Evolutionary conservation across 345 rosid species (phyloP), one percentile per base, ranked within the genome.

Genomic region (Rubroshorea leprosula): DNA sequence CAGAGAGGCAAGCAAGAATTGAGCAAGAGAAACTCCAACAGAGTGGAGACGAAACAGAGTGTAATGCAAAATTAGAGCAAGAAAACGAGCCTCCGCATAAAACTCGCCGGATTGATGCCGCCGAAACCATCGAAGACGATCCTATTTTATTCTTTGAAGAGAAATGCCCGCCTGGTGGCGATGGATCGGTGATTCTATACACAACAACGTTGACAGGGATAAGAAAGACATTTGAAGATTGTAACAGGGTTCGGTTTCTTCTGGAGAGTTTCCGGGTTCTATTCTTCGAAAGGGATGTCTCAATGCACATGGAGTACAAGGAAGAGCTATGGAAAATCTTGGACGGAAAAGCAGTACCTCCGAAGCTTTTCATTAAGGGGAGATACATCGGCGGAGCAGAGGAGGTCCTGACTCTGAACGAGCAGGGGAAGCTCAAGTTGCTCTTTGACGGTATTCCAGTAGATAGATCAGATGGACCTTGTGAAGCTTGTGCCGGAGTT

Each of bases 161-260:
- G 60, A 80, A 62, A 23, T 88, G 86, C 49, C 98, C 94, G 0
- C 87, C 90, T 1, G 96, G 90, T 3, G 96, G 93, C 0, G 79
- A 71, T 21, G 82, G 62, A 6, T 54, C 83, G 0, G 83, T 93
- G 18, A 67, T 89, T 15, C 71, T 93, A 59, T 89, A 89, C 81
- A 80, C 96, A 15, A 89, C 97, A 47, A 77, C 80, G 48, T 77
- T 93, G 0, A 69, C 87, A 44, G 89, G 94, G 54, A 86, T 93
- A 63, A 72, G 96, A 29, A 93, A 89, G 65, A 93, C 99, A 2
- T 93, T 93, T 35, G 91, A 93, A 55, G 96, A 86, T 26, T 93
- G 99, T 14, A 78, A 68, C 26, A 72, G 69, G 20, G 69, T 89
- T 38, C 77, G 89, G 7, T 93, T 84, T 51, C 71, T 93, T 0